Evolutionary conservation across 768 basidiomycete species (phyloP).

Genomic region (Suillus clintonianus): DNA sequence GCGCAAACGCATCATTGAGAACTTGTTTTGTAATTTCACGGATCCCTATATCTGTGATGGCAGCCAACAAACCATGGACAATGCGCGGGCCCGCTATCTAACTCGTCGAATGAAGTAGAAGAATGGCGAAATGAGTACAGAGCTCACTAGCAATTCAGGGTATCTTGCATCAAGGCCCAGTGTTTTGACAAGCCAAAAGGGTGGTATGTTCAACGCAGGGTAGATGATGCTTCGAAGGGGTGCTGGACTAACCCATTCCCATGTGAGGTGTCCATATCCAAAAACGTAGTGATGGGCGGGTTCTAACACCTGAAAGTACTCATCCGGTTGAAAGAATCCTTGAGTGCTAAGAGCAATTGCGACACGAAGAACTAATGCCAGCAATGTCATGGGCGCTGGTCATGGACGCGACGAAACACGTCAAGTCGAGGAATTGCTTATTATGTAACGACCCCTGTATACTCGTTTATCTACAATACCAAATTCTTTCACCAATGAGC

Average conservation of each 20-base stretch:
- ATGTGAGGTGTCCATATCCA: slow-evolving; percentile 89
- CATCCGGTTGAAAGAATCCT: slow-evolving; percentile 96
- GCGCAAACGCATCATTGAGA: slow-evolving; percentile 58
- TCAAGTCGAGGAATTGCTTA: not conserved
- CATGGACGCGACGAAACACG: not conserved
- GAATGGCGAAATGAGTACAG: not conserved
- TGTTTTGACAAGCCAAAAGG: slow-evolving; percentile 70
- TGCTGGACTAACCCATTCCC: slow-evolving; percentile 83
- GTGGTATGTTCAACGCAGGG: slow-evolving; percentile 76
- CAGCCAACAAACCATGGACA: slow-evolving; percentile 75
- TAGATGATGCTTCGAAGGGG: slow-evolving; percentile 84
- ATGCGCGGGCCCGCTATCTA: slow-evolving; percentile 78
- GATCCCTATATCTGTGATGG: slow-evolving; percentile 78
- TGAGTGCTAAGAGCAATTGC: slow-evolving; percentile 66
- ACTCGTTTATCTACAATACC: too few species aligned
- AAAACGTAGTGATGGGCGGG: slow-evolving; percentile 88
- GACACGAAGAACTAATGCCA: slow-evolving; percentile 43
- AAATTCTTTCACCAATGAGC: too few species aligned
- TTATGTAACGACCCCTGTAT: not conserved
- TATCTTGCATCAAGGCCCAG: slow-evolving; percentile 49
- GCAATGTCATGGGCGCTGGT: not conserved
- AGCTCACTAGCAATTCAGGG: slow-evolving; percentile 63
- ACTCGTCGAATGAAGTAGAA: slow-evolving; percentile 4
- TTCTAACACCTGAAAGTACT: slow-evolving; percentile 94
- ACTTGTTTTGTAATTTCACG: slow-evolving; percentile 58